Conservation (phyloP, 1,284 basidiomycete genomes). For the Trichosporon sp. region DNA sequence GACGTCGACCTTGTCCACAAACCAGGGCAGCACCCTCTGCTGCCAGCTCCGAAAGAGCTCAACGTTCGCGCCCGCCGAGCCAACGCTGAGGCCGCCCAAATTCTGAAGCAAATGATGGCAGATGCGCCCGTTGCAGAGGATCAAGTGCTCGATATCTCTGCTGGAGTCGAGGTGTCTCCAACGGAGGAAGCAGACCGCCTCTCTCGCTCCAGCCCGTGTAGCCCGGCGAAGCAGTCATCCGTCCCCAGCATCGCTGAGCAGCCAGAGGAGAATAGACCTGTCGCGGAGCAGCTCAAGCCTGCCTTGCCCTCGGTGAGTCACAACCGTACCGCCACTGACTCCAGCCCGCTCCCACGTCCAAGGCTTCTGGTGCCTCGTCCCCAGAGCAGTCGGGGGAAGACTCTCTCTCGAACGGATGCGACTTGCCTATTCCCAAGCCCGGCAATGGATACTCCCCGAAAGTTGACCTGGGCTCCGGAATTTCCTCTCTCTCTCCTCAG, state of each 20-base stretch:
- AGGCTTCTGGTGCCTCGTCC: neutral
- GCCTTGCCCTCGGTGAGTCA: neutral
- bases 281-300: neutral
- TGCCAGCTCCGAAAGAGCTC: neutral
- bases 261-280: neutral
- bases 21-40: neutral
- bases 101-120: neutral
- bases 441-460: neutral
- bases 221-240: neutral
- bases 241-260: neutral
- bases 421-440: neutral
- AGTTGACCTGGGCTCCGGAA: constrained; percentile 14
- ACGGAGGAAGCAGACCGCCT: neutral
- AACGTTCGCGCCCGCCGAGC: neutral
- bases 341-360: neutral
- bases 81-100: neutral
- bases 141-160: neutral
- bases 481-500: constrained; percentile 30
- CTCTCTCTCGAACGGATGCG: neutral
- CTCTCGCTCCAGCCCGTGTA: neutral
- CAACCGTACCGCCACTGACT: neutral
- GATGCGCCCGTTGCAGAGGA: neutral
- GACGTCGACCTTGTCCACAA: neutral
- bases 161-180: neutral
- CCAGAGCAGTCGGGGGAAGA: neutral